These are phyloP conservation scores for Lepraria neglecta DNA, from an alignment of 495 filamentous ascomycete species.

Conservation along the genomic window DNA sequence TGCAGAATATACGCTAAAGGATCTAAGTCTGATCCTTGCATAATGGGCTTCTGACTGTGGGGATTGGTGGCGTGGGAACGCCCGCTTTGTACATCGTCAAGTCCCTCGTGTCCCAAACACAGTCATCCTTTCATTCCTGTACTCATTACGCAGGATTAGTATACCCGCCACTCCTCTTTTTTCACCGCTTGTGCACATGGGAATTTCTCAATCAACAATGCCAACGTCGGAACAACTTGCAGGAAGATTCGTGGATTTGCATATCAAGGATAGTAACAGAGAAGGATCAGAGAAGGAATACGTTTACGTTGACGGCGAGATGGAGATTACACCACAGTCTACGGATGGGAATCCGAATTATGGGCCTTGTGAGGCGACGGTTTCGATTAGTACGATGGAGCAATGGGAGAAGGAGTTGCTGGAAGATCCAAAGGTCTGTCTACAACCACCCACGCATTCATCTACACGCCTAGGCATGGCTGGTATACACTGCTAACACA, in stretches of 20 bases:
- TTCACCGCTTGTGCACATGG: conserved; percentile 14
- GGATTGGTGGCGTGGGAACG: no score
- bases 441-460: not conserved
- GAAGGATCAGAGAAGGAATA: conserved; percentile 40
- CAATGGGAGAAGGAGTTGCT: conserved; percentile 57
- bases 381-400: conserved; percentile 43
- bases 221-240: conserved; percentile 14
- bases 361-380: conserved; percentile 22
- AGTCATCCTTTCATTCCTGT: not conserved
- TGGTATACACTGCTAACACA: not conserved
- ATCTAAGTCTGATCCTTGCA: not conserved
- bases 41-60: not conserved
- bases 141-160: not conserved
- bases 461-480: not conserved
- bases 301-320: conserved; percentile 37
- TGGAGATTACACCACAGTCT: conserved; percentile 14
- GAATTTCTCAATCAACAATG: conserved; percentile 14
- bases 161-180: not conserved
- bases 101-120: not conserved
- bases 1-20: not conserved
- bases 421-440: conserved; percentile 53
- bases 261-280: conserved; percentile 13
- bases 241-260: conserved; percentile 17
- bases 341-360: conserved; percentile 2
- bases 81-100: not conserved